These are phyloP conservation scores for Eucommia ulmoides DNA, from an alignment of 257 asterid species.

Conservation along the genomic window DNA sequence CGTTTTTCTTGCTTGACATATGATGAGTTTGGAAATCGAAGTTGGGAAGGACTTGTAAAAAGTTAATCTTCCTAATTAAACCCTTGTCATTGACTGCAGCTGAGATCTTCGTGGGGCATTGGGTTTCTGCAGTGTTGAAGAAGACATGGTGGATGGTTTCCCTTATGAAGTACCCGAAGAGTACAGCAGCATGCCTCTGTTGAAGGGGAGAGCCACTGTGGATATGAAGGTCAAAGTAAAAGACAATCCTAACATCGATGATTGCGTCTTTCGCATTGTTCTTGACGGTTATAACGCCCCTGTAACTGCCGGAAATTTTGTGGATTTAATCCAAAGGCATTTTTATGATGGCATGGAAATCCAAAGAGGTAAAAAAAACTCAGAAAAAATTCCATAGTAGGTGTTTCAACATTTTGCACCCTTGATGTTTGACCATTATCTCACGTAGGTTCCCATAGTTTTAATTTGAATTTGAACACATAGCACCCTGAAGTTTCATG, in stretches of 20 bases:
- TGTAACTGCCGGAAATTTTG: conserved; percentile 85
- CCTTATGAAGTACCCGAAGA: conserved; percentile 96
- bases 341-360: conserved; percentile 99
- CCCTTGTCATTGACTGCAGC: conserved; percentile 99
- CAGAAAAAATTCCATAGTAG: too few species aligned
- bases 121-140: conserved; percentile 99
- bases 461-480: too few species aligned
- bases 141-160: conserved; percentile 97
- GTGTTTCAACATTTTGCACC: too few species aligned
- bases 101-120: conserved; percentile 99
- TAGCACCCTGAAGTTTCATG: too few species aligned
- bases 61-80: conserved; percentile 41
- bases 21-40: too few species aligned
- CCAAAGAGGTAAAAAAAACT: conserved; percentile 62
- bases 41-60: conserved; percentile 14
- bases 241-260: conserved; percentile 79
- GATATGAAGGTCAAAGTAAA: conserved; percentile 97
- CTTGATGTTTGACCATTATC: too few species aligned
- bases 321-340: conserved; percentile 88
- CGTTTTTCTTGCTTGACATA: too few species aligned
- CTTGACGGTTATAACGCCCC: conserved; percentile 98
- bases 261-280: conserved; percentile 71
- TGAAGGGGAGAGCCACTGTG: conserved; percentile 92
- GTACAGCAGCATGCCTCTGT: conserved; percentile 72
- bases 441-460: too few species aligned